phyloP scores from a whole-genome alignment of 306 rosid genomes.

The Rosa chinensis region DNA sequence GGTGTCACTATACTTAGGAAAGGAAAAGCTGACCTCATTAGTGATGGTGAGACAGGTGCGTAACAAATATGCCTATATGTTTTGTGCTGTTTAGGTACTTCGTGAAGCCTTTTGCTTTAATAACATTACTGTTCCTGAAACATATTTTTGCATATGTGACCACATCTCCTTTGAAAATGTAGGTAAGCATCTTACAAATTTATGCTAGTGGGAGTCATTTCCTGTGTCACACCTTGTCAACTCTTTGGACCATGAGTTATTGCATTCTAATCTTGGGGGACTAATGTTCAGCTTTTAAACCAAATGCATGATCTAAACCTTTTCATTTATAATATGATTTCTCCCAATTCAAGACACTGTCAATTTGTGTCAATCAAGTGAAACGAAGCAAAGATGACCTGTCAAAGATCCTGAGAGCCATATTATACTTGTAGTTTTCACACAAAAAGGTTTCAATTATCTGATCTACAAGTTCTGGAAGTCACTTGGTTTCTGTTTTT shows the following conservation, averaged over 20 bases:
- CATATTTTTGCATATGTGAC: not conserved
- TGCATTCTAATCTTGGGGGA: not conserved
- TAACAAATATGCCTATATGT: conserved; percentile 19
- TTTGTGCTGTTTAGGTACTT: conserved; percentile 1
- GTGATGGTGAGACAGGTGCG: conserved; percentile 77
- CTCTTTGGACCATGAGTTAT: not conserved
- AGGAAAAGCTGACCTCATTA: conserved; percentile 76
- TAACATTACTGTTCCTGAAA: conserved; percentile 8
- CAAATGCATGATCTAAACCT: not conserved
- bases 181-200: not conserved
- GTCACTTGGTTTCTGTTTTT: not conserved
- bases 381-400: not conserved
- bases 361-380: not conserved
- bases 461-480: not conserved
- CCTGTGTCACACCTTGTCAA: not conserved
- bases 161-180: not conserved
- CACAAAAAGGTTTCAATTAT: not conserved
- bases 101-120: not conserved
- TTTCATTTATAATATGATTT: not conserved
- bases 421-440: not conserved
- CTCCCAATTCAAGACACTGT: not conserved
- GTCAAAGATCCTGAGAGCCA: not conserved
- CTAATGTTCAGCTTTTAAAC: not conserved
- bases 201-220: not conserved
- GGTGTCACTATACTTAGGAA: conserved; percentile 77